Evolutionary conservation across 192 early-diverging fungal species (phyloP).

Genomic region (Backusella mclennaniae): DNA sequence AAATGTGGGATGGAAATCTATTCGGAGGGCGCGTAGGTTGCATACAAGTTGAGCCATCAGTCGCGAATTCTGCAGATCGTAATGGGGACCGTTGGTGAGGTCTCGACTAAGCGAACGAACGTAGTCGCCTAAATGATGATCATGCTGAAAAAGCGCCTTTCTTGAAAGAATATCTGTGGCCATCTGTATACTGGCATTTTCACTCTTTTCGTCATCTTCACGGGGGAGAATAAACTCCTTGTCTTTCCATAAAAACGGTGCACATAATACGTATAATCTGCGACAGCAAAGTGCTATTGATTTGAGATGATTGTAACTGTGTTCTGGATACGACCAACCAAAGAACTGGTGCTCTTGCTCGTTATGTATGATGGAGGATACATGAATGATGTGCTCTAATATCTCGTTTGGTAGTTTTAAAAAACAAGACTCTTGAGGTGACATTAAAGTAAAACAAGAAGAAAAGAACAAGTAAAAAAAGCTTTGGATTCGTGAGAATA

Average conservation of each 20-base stretch:
- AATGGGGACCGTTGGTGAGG: slow-evolving; percentile 22
- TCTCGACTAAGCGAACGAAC: slow-evolving; percentile 33
- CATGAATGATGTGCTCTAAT: slow-evolving; percentile 22
- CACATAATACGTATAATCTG: slow-evolving; percentile 22
- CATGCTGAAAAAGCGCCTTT: slow-evolving; percentile 18
- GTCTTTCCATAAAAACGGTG: slow-evolving; percentile 35
- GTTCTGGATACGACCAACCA: slow-evolving; percentile 38
- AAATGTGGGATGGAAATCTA: slow-evolving; percentile 29
- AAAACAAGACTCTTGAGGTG: not conserved
- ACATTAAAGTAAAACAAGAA: not conserved
- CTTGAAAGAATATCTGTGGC: slow-evolving; percentile 30
- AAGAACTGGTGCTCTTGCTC: slow-evolving; percentile 18
- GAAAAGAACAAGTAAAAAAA: not conserved
- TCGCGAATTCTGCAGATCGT: slow-evolving; percentile 30
- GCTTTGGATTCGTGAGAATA: slow-evolving; percentile 3
- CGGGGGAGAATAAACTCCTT: slow-evolving; percentile 38
- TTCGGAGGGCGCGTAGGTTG: slow-evolving; percentile 29
- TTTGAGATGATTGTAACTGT: slow-evolving; percentile 23
- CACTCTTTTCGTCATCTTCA: slow-evolving; percentile 20
- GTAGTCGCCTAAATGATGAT: slow-evolving; percentile 21
- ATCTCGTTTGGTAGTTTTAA: slow-evolving; percentile 29
- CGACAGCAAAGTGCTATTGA: slow-evolving; percentile 27
- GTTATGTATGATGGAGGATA: not conserved
- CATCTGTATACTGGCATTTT: slow-evolving; percentile 8
- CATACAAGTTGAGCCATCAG: slow-evolving; percentile 31